These are phyloP conservation scores for Taphrina confusa DNA, from an alignment of 1,139 yeast species.

Conservation along the genomic window DNA sequence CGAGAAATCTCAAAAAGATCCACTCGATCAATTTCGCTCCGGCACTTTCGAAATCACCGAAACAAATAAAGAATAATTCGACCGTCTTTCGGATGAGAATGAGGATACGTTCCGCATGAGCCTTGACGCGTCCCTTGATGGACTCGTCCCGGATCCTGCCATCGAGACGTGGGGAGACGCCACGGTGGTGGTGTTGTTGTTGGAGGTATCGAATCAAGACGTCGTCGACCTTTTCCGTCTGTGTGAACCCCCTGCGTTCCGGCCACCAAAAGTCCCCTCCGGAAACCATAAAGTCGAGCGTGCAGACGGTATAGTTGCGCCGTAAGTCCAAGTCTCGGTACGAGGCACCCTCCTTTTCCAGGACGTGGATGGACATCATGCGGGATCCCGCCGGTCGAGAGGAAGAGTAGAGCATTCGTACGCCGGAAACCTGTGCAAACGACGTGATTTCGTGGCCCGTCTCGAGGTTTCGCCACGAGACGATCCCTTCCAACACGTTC, in stretches of 20 bases:
- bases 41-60: slow-evolving; percentile 4
- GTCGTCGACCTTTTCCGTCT: slow-evolving; percentile 20
- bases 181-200: neutral
- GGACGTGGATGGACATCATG: slow-evolving; percentile 8
- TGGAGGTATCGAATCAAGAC: slow-evolving; percentile 8
- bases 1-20: neutral
- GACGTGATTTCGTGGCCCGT: slow-evolving; percentile 29
- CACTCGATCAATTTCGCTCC: neutral
- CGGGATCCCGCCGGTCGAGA: slow-evolving; percentile 20
- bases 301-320: slow-evolving; percentile 19
- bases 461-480: slow-evolving; percentile 28
- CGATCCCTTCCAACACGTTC: slow-evolving; percentile 25
- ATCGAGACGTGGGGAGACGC: slow-evolving; percentile 15
- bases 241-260: slow-evolving; percentile 13
- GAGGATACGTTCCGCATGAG: slow-evolving; percentile 15
- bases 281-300: slow-evolving; percentile 30
- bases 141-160: slow-evolving; percentile 16
- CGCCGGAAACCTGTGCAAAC: slow-evolving; percentile 28
- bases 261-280: slow-evolving; percentile 36
- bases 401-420: slow-evolving; percentile 14
- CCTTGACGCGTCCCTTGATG: slow-evolving; percentile 10
- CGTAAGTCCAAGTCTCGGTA: neutral
- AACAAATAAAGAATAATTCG: slow-evolving; percentile 6
- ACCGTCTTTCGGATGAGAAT: neutral
- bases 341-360: neutral